Conservation (phyloP, 768 basidiomycete species). For the Auriscalpium vulgare region DNA sequence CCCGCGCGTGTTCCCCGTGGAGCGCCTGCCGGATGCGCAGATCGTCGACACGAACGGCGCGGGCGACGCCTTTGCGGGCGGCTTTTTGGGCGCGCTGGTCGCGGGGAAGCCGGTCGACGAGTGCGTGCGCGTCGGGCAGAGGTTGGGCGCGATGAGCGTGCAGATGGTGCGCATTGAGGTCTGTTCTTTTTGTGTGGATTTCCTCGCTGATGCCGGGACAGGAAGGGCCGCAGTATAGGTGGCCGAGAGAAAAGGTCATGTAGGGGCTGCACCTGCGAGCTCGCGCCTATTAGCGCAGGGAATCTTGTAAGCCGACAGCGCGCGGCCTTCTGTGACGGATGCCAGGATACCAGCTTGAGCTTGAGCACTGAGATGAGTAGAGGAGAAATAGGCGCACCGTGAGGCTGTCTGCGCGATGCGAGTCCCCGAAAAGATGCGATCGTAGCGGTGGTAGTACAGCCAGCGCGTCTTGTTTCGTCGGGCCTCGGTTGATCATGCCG, state of each 20-base stretch:
- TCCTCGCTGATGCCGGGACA: constrained; percentile 15
- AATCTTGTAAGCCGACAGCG: too few relatives aligned
- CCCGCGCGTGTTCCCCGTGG: constrained; percentile 51
- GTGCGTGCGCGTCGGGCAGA: constrained; percentile 79
- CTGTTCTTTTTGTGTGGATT: not conserved
- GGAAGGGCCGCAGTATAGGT: constrained; percentile 50
- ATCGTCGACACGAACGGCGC: constrained; percentile 98
- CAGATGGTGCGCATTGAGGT: constrained; percentile 45
- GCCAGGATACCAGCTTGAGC: too few relatives aligned
- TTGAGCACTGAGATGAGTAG: too few relatives aligned
- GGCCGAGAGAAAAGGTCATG: constrained; percentile 46
- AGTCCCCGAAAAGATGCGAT: too few relatives aligned
- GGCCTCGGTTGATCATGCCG: too few relatives aligned
- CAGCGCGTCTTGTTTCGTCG: too few relatives aligned
- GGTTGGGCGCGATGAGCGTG: constrained; percentile 78
- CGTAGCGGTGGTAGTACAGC: too few relatives aligned
- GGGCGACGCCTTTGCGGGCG: constrained; percentile 95
- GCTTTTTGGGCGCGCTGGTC: constrained; percentile 82
- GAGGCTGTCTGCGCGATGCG: too few relatives aligned
- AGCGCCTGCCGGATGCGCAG: constrained; percentile 44
- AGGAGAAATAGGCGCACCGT: too few relatives aligned
- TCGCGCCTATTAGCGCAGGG: too few relatives aligned
- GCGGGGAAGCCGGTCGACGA: constrained; percentile 72
- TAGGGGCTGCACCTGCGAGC: constrained; percentile 9
- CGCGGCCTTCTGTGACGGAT: too few relatives aligned